Base-by-base conservation (phyloP, 2,329 filamentous ascomycete genomes). In the Aspergillus fumigatus region DNA sequence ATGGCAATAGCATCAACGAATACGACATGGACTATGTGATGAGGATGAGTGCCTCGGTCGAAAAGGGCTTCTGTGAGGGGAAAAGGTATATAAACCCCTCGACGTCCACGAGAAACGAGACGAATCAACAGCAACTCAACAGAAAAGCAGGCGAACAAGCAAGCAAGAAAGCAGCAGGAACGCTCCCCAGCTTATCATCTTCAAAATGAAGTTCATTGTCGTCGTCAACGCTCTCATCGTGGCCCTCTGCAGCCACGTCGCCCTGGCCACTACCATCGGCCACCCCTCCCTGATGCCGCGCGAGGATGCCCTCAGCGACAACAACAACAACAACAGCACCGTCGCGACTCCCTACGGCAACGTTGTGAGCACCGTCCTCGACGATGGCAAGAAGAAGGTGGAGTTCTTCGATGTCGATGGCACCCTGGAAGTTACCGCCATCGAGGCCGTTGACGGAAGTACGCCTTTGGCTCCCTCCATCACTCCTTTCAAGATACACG, bases 191-290 rank as follows among this genome's bases (percentile, higher is more conserved):
- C 21, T 27, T 1, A 17, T 6, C 2, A 17, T 6, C 11, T 9
- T 11, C 51, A 53, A 53, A 19, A 53, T 49, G 51, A 49, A 53
- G 40, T 17, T 48, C 25, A n/a, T 53, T 6, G 9, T 53, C 21
- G 1, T 53, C 26, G 10, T 53, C 51, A 45, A 48, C 4, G 38
- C 40, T n/a, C 41, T 53, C 17, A 17, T 53, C 0, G 11, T 53
- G 41, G 51, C 51, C 26, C 38, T 49, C 17, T 48, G 17, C 51
- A 14, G 51, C 51, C 38, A 53, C 41, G 5, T 48, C 3, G 51
- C 43, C 5, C 10, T 53, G 9, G 51, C 35, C n/a, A 49, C 43
- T 17, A 41, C 17, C 17, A 53, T 49, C 23, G 51, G 47, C 5
- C 14, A 38, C 5, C 32, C 32, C 32, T 38, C 32, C 5, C 32